A percentile compares a stretch with the other conserved stretches of the same genome.
Evolutionary conservation across 2,329 filamentous ascomycete genomes (phyloP).

Genomic region (Fusarium temperatum): DNA sequence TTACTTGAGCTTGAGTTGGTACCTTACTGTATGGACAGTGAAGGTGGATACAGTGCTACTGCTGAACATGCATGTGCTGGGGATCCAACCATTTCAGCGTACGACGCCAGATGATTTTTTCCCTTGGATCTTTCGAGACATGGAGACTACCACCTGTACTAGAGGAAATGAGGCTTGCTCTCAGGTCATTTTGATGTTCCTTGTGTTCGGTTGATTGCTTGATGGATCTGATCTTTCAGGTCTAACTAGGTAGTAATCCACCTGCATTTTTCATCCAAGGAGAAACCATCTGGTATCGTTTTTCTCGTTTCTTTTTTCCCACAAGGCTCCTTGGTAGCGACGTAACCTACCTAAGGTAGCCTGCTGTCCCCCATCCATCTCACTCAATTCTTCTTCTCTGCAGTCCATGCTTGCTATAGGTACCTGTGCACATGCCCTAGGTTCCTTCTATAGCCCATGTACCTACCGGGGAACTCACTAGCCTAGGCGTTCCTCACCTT

Average conservation of each 20-base stretch:
- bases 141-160: conserved; percentile 1
- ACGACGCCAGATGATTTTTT: not conserved
- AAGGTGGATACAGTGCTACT: not conserved
- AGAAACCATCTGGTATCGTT: not conserved
- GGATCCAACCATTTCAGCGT: conserved; percentile 10
- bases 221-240: not conserved
- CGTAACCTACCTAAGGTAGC: not conserved
- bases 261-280: not conserved
- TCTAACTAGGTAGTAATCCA: not conserved
- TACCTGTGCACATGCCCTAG: not conserved
- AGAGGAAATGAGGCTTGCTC: conserved; percentile 2
- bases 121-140: conserved; percentile 14
- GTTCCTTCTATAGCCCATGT: not conserved
- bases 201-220: conserved; percentile 1
- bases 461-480: not conserved
- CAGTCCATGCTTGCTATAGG: too few relatives aligned
- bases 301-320: not conserved
- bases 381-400: not conserved
- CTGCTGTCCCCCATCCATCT: not conserved
- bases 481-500: conserved; percentile 10
- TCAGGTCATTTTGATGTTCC: conserved; percentile 19
- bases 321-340: not conserved
- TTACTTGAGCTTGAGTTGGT: not conserved
- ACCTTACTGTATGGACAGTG: not conserved
- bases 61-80: conserved; percentile 14